Evolutionary conservation across 176 grass and related monocot genomes (phyloP), one percentile per base, ranked within the genome.

Genomic region (Avena insularis): DNA sequence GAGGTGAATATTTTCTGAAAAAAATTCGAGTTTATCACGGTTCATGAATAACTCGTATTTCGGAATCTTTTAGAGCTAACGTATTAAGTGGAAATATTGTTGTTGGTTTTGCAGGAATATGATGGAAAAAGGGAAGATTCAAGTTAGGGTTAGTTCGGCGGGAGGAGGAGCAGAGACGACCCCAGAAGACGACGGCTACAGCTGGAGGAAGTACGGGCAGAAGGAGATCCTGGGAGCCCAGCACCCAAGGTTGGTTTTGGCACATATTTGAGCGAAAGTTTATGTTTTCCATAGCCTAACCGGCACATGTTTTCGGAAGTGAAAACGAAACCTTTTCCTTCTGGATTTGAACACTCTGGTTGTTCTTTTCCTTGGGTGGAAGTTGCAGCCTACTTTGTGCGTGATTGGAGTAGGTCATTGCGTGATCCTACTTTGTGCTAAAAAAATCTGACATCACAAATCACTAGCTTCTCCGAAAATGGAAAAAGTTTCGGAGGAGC

Each of bases 151-250:
- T 70, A 82, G 60, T 66, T 77, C 90, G 16, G 55, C 38, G 12
- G 86, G 23, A 9, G 89, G 77, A 64, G 88, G 83, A 70, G 65
- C 55, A 12, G 95, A 87, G 9, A 7, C 3, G 29, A 29, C 56
- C 76, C 63, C 1, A 29, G 54, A 91, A 0, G 93, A 98, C 3
- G 95, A 98, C 64, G 91, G 93, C 50, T 88, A 85, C 65, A 88
- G 91, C 82, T 97, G 95, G 95, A 92, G 93, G 75, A 97, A 97
- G 72, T 97, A 95, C 23, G 95, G 95, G 5, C 93, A 97, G 83
- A 93, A 97, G 83, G 91, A 90, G 21, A 95, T 97, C 35, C 89
- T 97, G 35, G 90, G 89, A 85, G 43, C 90, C 57, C 93, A 73
- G 70, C 20, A 91, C 85, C 91, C 91, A 23, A 97, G 95, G 95